Evolutionary conservation across 2,329 filamentous ascomycete species (phyloP), one percentile per base, ranked within the genome.

Genomic region (Sphaerulina vaccinii): DNA sequence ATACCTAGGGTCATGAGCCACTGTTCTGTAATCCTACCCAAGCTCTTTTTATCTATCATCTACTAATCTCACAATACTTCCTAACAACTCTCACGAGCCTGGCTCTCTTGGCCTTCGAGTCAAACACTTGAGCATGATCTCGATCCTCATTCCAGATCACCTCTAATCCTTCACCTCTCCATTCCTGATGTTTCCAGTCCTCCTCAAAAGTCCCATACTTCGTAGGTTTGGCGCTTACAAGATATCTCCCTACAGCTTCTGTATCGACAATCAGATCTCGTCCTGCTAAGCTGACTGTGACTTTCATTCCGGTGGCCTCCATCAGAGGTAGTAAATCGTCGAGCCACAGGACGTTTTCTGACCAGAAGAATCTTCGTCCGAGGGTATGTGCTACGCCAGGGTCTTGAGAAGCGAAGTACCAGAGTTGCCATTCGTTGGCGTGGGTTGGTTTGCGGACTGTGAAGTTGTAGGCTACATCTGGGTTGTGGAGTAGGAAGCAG

Each of bases 381-480:
- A 89, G 72, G 10, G 80, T 82, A 50, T 85, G 77, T 11, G 85
- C 79, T 2, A 87, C 81, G 1, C 82, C 82, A 22, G 83, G 80
- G 59, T 89, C 86, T 48, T 78, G 83, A 36, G 78, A 81, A 3
- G 82, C 86, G 65, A 87, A 87, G 61, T 86, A 89, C 75, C 82
- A 85, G 13, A 89, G 71, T 65, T 85, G 80, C 72, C 81, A 83
- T 68, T 89, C 84, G 57, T 86, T 87, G 11, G 86, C 84, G 2
- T 51, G 78, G 71, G 50, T 51, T 1, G 63, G 66, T 24, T 56
- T 40, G 10, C 62, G 63, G 4, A 76, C 71, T 11, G 80, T 84
- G 64, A 88, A 88, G 68, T 88, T 89, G 73, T 83, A 87, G 10
- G 84, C 83, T 27, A 88, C 82, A 55, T 85, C 76, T 1, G 85